Conservation (phyloP, 139 green algal genomes). For the Coccomyxa sp. region DNA sequence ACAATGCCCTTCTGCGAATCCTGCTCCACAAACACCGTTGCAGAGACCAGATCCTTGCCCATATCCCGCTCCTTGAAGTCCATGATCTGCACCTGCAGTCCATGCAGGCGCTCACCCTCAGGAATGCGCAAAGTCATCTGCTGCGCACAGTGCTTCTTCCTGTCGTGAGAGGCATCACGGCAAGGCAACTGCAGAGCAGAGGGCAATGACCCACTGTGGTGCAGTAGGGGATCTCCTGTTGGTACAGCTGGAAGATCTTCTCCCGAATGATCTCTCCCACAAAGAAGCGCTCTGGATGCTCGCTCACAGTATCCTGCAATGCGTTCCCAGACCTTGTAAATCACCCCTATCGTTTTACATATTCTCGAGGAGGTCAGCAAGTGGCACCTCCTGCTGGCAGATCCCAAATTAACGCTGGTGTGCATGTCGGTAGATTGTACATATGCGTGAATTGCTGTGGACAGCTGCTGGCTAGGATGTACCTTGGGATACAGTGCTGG, state of each 20-base stretch:
- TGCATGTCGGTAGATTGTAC: no score
- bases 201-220: constrained; percentile 53
- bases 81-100: constrained; percentile 66
- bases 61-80: constrained; percentile 70
- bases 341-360: no score
- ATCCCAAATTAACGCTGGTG: no score
- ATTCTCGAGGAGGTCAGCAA: no score
- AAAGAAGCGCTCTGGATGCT: constrained; percentile 95
- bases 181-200: no score
- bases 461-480: no score
- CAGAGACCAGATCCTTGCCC: constrained; percentile 67
- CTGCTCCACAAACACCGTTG: constrained; percentile 56
- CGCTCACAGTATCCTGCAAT: constrained; percentile 73
- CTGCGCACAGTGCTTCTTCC: neutral
- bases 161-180: no score
- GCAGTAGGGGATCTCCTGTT: constrained; percentile 89
- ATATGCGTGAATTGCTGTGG: no score
- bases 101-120: constrained; percentile 12
- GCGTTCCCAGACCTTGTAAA: no score
- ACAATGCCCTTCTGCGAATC: constrained; percentile 77
- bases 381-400: no score
- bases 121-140: neutral
- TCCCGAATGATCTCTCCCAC: constrained; percentile 95
- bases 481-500: constrained; percentile 83
- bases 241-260: constrained; percentile 91